Percentiles rank a stretch among this genome's conserved stretches.
Evolutionary conservation across 1,139 yeast species (phyloP).

Genomic region (Arxiozyma slooffiae): DNA sequence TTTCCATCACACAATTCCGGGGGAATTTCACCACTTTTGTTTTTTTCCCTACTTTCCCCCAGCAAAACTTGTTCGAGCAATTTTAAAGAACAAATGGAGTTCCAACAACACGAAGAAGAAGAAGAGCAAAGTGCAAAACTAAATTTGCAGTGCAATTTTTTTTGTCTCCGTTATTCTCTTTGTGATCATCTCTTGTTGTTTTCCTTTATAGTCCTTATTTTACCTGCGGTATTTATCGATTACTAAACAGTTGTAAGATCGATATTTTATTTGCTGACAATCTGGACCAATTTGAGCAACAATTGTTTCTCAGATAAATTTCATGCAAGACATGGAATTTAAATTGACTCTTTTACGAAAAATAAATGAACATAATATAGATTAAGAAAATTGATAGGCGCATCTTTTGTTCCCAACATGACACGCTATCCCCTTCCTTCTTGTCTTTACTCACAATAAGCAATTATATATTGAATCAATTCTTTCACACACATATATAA

Average conservation of each 20-base stretch:
- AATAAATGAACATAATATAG: background rate
- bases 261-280: background rate
- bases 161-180: background rate
- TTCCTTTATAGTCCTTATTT: background rate
- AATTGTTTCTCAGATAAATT: background rate
- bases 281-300: background rate
- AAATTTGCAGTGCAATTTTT: background rate
- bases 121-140: background rate
- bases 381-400: background rate
- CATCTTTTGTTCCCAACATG: no score
- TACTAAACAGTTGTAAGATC: no score
- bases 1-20: constrained; percentile 9
- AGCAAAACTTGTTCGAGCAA: background rate
- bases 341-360: no score
- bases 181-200: background rate
- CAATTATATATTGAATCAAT: background rate
- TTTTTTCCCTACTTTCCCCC: background rate
- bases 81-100: no score
- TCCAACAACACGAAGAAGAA: no score
- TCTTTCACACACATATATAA: background rate
- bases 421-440: background rate
- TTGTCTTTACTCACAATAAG: constrained; percentile 10
- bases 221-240: background rate
- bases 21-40: constrained; percentile 11
- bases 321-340: no score